phyloP scores from a whole-genome alignment of 805 yeast species.

The Peterozyma xylosa region DNA sequence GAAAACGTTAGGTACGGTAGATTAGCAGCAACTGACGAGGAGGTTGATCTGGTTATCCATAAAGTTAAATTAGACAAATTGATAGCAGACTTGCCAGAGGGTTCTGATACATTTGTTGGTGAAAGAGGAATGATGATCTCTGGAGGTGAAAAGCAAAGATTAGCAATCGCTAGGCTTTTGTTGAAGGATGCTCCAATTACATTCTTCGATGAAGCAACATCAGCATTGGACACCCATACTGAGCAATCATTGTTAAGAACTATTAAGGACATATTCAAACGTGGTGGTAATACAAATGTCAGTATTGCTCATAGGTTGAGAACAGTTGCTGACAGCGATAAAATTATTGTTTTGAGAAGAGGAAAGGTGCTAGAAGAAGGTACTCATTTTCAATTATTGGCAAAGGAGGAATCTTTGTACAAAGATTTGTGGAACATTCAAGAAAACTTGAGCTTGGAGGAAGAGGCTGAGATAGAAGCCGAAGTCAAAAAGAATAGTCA shows the following conservation, averaged over 20 bases:
- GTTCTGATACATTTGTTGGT: slow-evolving; percentile 82
- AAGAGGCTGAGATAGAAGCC: slow-evolving; percentile 18
- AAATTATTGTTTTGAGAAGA: slow-evolving; percentile 75
- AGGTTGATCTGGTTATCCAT: slow-evolving; percentile 54
- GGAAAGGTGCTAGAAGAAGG: slow-evolving; percentile 89
- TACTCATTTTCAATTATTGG: slow-evolving; percentile 58
- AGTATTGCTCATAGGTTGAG: slow-evolving; percentile 92
- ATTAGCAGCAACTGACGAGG: slow-evolving; percentile 62
- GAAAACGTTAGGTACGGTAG: slow-evolving; percentile 88
- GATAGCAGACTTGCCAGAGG: slow-evolving; percentile 71
- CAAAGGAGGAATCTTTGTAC: slow-evolving; percentile 54
- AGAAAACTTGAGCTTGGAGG: slow-evolving; percentile 59
- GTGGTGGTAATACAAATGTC: slow-evolving; percentile 59
- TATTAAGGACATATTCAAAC: slow-evolving; percentile 57
- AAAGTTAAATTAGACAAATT: slow-evolving; percentile 64
- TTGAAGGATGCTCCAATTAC: slow-evolving; percentile 83
- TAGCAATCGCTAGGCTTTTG: slow-evolving; percentile 88
- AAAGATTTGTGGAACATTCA: slow-evolving; percentile 86
- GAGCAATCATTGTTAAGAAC: slow-evolving; percentile 79
- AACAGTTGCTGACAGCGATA: slow-evolving; percentile 91
- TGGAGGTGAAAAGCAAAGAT: slow-evolving; percentile 97
- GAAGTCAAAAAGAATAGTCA: neutral
- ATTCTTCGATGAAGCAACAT: slow-evolving; percentile 95
- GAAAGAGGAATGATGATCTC: slow-evolving; percentile 98
- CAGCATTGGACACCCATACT: slow-evolving; percentile 94